Conservation (phyloP, 345 rosid species). For the Psidium friedrichsthalianum region DNA sequence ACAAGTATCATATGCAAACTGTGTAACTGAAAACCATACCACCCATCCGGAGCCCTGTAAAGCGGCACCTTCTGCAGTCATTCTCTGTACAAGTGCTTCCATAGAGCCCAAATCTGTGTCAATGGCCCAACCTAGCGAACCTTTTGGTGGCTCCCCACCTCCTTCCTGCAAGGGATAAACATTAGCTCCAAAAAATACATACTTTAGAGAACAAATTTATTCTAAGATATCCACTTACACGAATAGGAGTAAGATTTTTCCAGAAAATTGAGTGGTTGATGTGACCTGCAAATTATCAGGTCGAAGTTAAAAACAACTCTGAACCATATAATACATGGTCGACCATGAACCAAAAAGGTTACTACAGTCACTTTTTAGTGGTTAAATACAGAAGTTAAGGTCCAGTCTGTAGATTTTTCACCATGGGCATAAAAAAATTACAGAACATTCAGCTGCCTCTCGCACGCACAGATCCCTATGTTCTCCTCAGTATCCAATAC, state of each 20-base stretch:
- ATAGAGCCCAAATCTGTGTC: slow-evolving; percentile 73
- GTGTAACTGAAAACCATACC: slow-evolving; percentile 32
- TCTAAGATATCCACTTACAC: slow-evolving; percentile 29
- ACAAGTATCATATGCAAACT: neutral
- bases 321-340: neutral
- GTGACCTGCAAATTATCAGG: slow-evolving; percentile 45
- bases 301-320: neutral
- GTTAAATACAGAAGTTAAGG: neutral
- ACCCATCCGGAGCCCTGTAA: slow-evolving; percentile 99
- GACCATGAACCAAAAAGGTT: neutral
- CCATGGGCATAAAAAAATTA: neutral
- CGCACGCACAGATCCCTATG: neutral
- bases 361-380: neutral
- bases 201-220: neutral
- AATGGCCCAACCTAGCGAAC: slow-evolving; percentile 66
- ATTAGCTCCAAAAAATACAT: neutral
- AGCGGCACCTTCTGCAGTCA: slow-evolving; percentile 91
- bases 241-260: slow-evolving; percentile 69
- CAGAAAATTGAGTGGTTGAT: slow-evolving; percentile 90
- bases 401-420: neutral
- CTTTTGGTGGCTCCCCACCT: slow-evolving; percentile 89
- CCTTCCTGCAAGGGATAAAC: slow-evolving; percentile 46
- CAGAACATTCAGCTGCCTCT: neutral
- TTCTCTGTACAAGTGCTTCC: slow-evolving; percentile 66
- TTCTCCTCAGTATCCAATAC: neutral